A percentile compares a stretch with the other conserved stretches of the same genome.
phyloP scores from a whole-genome alignment of 176 grass and related monocot species.

The Triticum urartu region DNA sequence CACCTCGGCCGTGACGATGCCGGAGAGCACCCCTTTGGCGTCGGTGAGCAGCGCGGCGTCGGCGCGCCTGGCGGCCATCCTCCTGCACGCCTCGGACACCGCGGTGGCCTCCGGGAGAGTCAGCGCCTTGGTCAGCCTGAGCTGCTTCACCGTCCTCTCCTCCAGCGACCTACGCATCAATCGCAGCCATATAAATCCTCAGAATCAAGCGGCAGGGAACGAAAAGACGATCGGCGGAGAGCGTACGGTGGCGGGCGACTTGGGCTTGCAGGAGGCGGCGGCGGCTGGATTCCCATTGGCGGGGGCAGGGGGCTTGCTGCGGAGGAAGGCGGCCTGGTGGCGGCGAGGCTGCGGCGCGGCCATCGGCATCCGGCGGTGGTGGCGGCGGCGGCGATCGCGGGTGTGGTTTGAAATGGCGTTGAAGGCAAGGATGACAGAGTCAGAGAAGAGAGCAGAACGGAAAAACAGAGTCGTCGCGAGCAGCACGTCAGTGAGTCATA shows the following conservation, averaged over 20 bases:
- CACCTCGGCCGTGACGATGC: slow-evolving; percentile 77
- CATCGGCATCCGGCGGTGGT: background rate
- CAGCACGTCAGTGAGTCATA: background rate
- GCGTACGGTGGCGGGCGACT: slow-evolving; percentile 36
- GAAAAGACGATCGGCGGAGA: background rate
- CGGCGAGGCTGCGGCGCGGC: background rate
- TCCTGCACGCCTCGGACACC: slow-evolving; percentile 63
- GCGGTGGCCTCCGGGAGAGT: slow-evolving; percentile 65
- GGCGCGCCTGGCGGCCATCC: slow-evolving; percentile 62
- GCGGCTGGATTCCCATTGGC: slow-evolving; percentile 1
- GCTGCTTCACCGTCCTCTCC: slow-evolving; percentile 87
- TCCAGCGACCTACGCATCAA: slow-evolving; percentile 30
- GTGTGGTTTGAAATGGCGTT: slow-evolving; percentile 26
- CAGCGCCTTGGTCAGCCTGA: slow-evolving; percentile 56
- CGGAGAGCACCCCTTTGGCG: slow-evolving; percentile 64
- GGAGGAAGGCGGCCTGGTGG: background rate
- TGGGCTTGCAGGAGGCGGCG: slow-evolving; percentile 36
- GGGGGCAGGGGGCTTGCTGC: background rate
- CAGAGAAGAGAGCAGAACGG: background rate
- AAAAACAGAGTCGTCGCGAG: background rate
- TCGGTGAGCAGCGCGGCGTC: slow-evolving; percentile 80
- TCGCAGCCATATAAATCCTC: background rate
- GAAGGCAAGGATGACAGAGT: background rate
- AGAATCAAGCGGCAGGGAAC: background rate
- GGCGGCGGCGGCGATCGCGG: background rate